These are phyloP conservation scores for Melampsora occidentalis DNA, from an alignment of 1,284 basidiomycete species.

Conservation along the genomic window DNA sequence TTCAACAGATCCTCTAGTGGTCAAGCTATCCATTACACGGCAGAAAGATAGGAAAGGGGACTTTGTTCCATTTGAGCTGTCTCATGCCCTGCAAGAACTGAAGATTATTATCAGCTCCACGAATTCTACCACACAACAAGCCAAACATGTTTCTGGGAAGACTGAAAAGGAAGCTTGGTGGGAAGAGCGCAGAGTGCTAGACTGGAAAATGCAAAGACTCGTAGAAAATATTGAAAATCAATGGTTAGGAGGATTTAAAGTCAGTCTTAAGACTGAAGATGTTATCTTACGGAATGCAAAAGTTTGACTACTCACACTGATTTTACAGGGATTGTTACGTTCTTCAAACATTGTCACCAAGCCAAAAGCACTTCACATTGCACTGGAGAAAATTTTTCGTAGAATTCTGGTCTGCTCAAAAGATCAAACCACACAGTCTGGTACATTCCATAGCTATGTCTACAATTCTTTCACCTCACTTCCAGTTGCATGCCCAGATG, in stretches of 20 bases:
- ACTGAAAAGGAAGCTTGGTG: conserved; percentile 66
- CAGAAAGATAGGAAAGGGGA: conserved; percentile 73
- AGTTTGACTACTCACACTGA: not conserved
- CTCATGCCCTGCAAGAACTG: conserved; percentile 71
- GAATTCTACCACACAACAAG: conserved; percentile 71
- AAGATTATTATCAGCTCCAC: conserved; percentile 72
- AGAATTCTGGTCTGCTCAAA: conserved; percentile 59
- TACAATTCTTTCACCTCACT: conserved; percentile 82
- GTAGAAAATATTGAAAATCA: conserved; percentile 84
- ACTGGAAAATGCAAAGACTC: conserved; percentile 70
- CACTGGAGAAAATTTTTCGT: conserved; percentile 22
- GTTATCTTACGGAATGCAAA: not conserved
- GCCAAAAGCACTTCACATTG: not conserved
- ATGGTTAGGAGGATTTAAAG: conserved; percentile 98
- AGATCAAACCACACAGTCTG: conserved; percentile 62
- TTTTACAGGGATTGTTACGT: conserved; percentile 33
- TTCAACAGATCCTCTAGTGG: conserved; percentile 63
- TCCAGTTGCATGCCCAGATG: conserved; percentile 75
- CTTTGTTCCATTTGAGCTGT: conserved; percentile 64
- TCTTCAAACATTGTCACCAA: conserved; percentile 18
- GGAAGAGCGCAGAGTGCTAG: conserved; percentile 71
- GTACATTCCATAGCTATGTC: conserved; percentile 65
- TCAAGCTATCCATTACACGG: conserved; percentile 76
- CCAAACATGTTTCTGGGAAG: conserved; percentile 65
- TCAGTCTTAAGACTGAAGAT: conserved; percentile 52